Evolutionary conservation across 2,329 filamentous ascomycete species (phyloP).

Genomic region (Coleophoma crateriformis): DNA sequence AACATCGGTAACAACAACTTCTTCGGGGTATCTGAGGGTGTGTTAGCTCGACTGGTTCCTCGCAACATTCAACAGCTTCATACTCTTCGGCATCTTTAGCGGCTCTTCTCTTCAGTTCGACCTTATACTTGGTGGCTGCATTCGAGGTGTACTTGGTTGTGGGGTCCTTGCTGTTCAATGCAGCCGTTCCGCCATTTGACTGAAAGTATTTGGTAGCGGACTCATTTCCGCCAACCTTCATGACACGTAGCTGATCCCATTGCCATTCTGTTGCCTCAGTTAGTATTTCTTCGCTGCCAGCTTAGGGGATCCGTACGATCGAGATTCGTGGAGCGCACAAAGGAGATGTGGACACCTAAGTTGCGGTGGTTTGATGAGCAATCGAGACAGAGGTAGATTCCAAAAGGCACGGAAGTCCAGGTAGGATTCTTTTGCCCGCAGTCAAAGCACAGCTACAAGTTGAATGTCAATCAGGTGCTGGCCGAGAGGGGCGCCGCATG

Average conservation of each 20-base stretch:
- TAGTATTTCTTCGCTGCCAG: conserved; percentile 10
- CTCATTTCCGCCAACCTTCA: conserved; percentile 99
- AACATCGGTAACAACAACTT: conserved; percentile 79
- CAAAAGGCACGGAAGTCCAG: conserved; percentile 95
- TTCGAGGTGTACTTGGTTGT: conserved; percentile 96
- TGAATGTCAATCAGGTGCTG: conserved; percentile 9
- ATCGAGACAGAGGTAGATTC: conserved; percentile 96
- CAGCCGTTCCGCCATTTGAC: conserved; percentile 88
- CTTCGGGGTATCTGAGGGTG: conserved; percentile 63
- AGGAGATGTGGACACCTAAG: conserved; percentile 97
- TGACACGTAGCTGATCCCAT: conserved; percentile 95
- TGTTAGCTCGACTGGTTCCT: too few species aligned
- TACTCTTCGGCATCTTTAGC: conserved; percentile 81
- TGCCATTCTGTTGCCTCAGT: conserved; percentile 68
- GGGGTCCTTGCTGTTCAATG: conserved; percentile 89
- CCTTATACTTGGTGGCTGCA: conserved; percentile 96
- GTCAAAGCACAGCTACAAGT: conserved; percentile 84
- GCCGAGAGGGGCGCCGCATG: conserved; percentile 14
- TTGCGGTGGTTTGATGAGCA: conserved; percentile 97
- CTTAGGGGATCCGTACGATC: conserved; percentile 66
- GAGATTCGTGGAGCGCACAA: conserved; percentile 96
- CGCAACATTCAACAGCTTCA: conserved; percentile 24
- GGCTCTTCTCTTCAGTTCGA: conserved; percentile 83
- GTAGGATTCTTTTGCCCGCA: conserved; percentile 97
- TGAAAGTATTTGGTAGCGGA: conserved; percentile 98